These are phyloP conservation scores for Beverwykella pulmonaria DNA, from an alignment of 495 filamentous ascomycete species.

Conservation along the genomic window DNA sequence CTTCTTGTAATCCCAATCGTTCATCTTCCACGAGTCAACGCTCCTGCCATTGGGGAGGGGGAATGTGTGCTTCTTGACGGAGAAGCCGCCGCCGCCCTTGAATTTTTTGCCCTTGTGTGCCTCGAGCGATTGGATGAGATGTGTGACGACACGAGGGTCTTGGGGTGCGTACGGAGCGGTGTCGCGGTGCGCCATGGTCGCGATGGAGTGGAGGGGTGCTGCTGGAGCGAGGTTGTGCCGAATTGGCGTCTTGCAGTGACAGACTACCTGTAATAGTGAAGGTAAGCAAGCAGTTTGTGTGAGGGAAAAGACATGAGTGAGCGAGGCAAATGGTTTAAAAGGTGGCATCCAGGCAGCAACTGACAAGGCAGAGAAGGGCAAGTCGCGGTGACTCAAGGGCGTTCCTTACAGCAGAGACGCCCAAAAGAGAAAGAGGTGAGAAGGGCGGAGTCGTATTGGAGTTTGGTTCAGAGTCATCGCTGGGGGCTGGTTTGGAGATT, in stretches of 20 bases:
- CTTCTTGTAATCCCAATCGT: slow-evolving; percentile 94
- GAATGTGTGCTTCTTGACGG: slow-evolving; percentile 75
- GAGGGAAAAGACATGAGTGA: slow-evolving; percentile 17
- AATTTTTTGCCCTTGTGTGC: slow-evolving; percentile 53
- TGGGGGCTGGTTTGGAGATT: background rate
- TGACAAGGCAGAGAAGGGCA: background rate
- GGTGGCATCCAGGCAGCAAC: slow-evolving; percentile 32
- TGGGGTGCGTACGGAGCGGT: slow-evolving; percentile 63
- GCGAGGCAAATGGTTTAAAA: slow-evolving; percentile 2
- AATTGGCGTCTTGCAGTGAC: slow-evolving; percentile 13
- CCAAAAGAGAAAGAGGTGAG: background rate
- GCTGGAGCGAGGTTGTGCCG: background rate
- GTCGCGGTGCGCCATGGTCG: slow-evolving; percentile 44
- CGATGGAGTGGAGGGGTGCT: slow-evolving; percentile 4
- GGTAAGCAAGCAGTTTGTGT: slow-evolving; percentile 13
- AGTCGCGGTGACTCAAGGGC: background rate
- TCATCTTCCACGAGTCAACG: slow-evolving; percentile 90
- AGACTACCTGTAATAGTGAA: slow-evolving; percentile 14
- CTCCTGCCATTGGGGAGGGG: slow-evolving; percentile 58
- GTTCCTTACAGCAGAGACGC: slow-evolving; percentile 6
- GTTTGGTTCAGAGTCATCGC: slow-evolving; percentile 3
- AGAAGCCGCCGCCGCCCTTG: slow-evolving; percentile 52
- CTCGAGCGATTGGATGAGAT: slow-evolving; percentile 62
- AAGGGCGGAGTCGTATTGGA: slow-evolving; percentile 10
- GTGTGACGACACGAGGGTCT: slow-evolving; percentile 61